A percentile compares a stretch with the other conserved stretches of the same genome.
Conservation (phyloP, 169 alveolate genomes). For the Blepharisma undulans region DNA sequence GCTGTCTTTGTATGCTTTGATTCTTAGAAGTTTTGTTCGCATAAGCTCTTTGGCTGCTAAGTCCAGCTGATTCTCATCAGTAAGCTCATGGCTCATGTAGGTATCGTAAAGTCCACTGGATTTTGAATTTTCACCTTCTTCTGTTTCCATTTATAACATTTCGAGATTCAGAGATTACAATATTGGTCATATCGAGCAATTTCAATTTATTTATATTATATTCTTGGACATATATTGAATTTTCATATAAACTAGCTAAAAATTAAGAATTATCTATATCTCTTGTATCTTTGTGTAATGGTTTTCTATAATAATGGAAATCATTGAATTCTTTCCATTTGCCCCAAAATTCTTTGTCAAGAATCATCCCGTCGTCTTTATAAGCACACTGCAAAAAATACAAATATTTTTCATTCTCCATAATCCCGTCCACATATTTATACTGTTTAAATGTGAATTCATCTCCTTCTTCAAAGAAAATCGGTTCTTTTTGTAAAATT, state of each 20-base stretch:
- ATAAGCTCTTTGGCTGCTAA: not conserved
- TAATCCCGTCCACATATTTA: conserved; percentile 53
- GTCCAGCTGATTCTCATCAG: not conserved
- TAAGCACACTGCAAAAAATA: conserved; percentile 75
- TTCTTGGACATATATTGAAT: too few relatives aligned
- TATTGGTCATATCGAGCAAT: not conserved
- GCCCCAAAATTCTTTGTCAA: not conserved
- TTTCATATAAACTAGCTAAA: not conserved
- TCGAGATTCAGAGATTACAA: not conserved
- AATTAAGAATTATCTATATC: not conserved
- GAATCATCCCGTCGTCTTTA: conserved; percentile 47
- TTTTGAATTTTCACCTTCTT: not conserved
- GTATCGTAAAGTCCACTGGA: not conserved
- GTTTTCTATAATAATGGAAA: conserved; percentile 28
- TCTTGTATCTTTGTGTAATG: not conserved
- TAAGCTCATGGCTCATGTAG: not conserved
- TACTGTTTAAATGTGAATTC: conserved; percentile 51
- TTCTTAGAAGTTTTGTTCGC: not conserved
- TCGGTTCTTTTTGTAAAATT: conserved; percentile 54
- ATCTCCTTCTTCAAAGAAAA: conserved; percentile 67
- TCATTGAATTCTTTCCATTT: conserved; percentile 34
- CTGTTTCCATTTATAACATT: not conserved
- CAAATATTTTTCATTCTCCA: conserved; percentile 67
- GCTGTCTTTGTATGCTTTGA: conserved; percentile 4
- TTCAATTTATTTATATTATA: too few relatives aligned